Evolutionary conservation across 2,329 filamentous ascomycete species (phyloP).

Genomic region (Pleomassaria siparia): DNA sequence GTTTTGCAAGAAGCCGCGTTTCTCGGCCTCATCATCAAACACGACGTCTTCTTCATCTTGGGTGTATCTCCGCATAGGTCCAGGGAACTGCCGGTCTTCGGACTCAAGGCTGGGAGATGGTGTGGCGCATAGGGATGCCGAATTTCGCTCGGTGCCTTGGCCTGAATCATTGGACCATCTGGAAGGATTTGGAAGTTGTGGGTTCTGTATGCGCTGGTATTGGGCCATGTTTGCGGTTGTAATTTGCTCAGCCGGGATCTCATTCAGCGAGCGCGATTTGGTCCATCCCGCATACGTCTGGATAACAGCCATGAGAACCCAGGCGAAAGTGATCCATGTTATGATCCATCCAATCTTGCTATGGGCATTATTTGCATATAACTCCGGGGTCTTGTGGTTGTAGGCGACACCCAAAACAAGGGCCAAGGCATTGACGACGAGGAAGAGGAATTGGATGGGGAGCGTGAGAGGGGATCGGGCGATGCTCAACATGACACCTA

Average conservation of each 20-base stretch:
- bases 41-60: slow-evolving; percentile 49
- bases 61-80: slow-evolving; percentile 39
- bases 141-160: slow-evolving; percentile 71
- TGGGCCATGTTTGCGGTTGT: slow-evolving; percentile 41
- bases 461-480: slow-evolving; percentile 75
- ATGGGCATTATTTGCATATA: slow-evolving; percentile 87
- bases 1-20: slow-evolving; percentile 50
- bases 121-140: slow-evolving; percentile 66
- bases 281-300: slow-evolving; percentile 59
- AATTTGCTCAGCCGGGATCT: slow-evolving; percentile 27
- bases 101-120: slow-evolving; percentile 61
- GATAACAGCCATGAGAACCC: slow-evolving; percentile 69
- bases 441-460: slow-evolving; percentile 62
- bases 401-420: slow-evolving; percentile 56
- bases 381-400: slow-evolving; percentile 77
- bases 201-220: slow-evolving; percentile 41
- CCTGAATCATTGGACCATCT: slow-evolving; percentile 49
- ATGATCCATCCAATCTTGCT: slow-evolving; percentile 84
- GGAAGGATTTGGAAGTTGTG: slow-evolving; percentile 23
- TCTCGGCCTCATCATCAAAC: slow-evolving; percentile 50
- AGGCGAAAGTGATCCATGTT: slow-evolving; percentile 70
- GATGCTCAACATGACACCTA: slow-evolving; percentile 84
- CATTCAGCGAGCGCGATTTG: slow-evolving; percentile 24
- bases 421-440: slow-evolving; percentile 45
- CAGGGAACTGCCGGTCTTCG: slow-evolving; percentile 38